phyloP scores from a whole-genome alignment of 805 yeast genomes.

The Yamadazyma laniorum region DNA sequence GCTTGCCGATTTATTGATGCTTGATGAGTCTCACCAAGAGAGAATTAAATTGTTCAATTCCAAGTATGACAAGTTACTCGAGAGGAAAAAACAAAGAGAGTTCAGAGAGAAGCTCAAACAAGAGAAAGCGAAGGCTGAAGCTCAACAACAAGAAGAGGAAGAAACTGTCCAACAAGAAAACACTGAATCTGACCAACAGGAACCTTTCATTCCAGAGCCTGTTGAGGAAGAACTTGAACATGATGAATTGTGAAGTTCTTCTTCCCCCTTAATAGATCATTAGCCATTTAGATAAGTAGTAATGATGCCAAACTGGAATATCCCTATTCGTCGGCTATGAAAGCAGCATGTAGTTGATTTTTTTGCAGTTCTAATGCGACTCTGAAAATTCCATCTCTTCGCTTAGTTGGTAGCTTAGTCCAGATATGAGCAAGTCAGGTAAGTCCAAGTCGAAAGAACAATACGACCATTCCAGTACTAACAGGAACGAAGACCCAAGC shows the following conservation, averaged over 20 bases:
- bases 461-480: background rate
- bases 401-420: no score
- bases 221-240: conserved; percentile 15
- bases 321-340: no score
- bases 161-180: conserved; percentile 1
- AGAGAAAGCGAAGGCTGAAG: conserved; percentile 20
- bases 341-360: no score
- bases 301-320: no score
- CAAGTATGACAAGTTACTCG: conserved; percentile 27
- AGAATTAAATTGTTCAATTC: conserved; percentile 26
- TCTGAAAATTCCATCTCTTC: background rate
- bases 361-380: no score
- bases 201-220: conserved; percentile 4
- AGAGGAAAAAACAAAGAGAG: conserved; percentile 33
- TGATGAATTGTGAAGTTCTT: conserved; percentile 19
- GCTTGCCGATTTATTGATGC: conserved; percentile 27
- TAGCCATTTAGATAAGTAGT: background rate
- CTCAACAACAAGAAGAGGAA: conserved; percentile 11
- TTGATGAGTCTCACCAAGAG: conserved; percentile 29
- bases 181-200: background rate
- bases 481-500: background rate
- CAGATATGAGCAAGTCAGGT: conserved; percentile 8
- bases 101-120: conserved; percentile 31
- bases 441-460: background rate
- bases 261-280: background rate